Evolutionary conservation across 2,329 filamentous ascomycete genomes (phyloP).

Genomic region (Venturia nashicola): DNA sequence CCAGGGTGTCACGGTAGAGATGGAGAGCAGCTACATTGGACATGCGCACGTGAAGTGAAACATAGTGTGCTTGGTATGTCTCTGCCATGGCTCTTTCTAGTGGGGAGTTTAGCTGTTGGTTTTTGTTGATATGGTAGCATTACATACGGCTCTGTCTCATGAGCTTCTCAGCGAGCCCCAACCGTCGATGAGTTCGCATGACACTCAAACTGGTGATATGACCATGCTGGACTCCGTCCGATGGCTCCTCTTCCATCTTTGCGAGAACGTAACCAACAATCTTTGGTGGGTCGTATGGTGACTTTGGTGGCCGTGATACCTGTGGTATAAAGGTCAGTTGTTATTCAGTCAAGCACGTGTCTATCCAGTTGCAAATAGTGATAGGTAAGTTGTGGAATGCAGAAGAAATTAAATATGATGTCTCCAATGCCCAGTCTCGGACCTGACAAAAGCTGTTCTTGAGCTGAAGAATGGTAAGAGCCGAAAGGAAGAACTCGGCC

Average conservation of each 20-base stretch:
- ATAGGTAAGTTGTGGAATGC: neutral
- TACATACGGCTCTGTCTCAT: slow-evolving; percentile 88
- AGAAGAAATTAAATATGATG: neutral
- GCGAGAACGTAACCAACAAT: slow-evolving; percentile 98
- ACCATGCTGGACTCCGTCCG: slow-evolving; percentile 82
- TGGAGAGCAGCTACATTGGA: slow-evolving; percentile 85
- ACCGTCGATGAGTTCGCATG: slow-evolving; percentile 83
- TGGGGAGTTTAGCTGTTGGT: too few relatives aligned
- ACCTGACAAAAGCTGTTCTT: too few relatives aligned
- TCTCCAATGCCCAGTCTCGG: neutral
- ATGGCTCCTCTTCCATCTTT: slow-evolving; percentile 98
- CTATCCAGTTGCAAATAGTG: neutral
- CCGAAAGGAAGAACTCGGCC: neutral
- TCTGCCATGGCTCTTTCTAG: slow-evolving; percentile 92
- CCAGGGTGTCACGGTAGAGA: slow-evolving; percentile 83
- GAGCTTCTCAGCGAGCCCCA: slow-evolving; percentile 92
- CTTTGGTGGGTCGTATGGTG: slow-evolving; percentile 82
- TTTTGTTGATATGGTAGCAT: neutral
- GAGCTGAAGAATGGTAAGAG: too few relatives aligned
- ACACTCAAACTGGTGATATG: slow-evolving; percentile 94
- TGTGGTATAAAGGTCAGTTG: slow-evolving; percentile 13
- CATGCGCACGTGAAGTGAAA: slow-evolving; percentile 89
- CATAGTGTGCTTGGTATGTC: slow-evolving; percentile 80
- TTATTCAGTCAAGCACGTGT: neutral
- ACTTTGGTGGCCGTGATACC: slow-evolving; percentile 64